These are phyloP conservation scores for Saccharum officinarum DNA, from an alignment of 176 grass and related monocot genomes.

Conservation along the genomic window DNA sequence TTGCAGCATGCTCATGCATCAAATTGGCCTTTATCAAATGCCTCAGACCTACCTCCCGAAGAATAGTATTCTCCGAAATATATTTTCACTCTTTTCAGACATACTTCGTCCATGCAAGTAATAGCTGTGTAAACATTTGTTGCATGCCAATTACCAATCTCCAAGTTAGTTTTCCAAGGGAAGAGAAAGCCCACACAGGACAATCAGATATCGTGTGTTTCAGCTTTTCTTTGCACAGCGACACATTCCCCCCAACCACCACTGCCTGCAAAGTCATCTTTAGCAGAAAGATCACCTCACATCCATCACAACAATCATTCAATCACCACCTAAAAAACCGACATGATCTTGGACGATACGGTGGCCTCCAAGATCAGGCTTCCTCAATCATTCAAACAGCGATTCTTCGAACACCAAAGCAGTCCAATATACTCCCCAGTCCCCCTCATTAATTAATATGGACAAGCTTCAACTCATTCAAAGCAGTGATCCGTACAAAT, in stretches of 20 bases:
- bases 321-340: neutral
- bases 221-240: constrained; percentile 1
- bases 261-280: constrained; percentile 11
- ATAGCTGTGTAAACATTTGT: neutral
- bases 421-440: neutral
- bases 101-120: neutral
- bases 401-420: neutral
- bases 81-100: neutral
- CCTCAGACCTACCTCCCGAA: constrained; percentile 6
- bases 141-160: neutral
- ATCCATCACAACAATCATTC: constrained; percentile 11
- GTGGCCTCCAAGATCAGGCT: constrained; percentile 17
- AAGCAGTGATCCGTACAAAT: constrained; percentile 3
- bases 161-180: neutral
- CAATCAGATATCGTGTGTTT: constrained; percentile 2
- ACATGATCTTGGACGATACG: neutral
- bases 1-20: neutral
- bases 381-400: neutral
- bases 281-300: constrained; percentile 15
- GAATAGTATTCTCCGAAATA: neutral
- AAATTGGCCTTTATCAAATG: constrained; percentile 4
- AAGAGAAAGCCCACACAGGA: neutral
- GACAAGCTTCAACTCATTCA: neutral
- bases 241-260: constrained; percentile 28
- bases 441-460: neutral